These are phyloP conservation scores for Venturia aucupariae DNA, from an alignment of 2,329 filamentous ascomycete genomes.

Conservation along the genomic window DNA sequence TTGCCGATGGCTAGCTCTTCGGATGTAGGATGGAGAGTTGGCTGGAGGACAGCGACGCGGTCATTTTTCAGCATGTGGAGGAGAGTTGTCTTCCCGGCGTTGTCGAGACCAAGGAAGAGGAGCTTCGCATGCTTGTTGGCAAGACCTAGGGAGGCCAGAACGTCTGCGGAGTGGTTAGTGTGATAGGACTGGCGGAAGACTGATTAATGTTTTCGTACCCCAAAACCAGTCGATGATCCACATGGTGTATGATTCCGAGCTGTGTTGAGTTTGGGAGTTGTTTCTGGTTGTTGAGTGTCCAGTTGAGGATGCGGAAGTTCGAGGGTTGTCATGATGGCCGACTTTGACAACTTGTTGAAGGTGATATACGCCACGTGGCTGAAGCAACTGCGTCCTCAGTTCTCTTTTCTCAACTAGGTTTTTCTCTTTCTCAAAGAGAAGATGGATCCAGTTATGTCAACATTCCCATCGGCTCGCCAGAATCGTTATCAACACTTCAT, in stretches of 20 bases:
- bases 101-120: constrained; percentile 84
- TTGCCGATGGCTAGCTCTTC: constrained; percentile 42
- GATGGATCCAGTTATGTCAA: too few species aligned
- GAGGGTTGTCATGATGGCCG: constrained; percentile 3
- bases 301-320: not conserved
- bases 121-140: constrained; percentile 90
- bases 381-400: not conserved
- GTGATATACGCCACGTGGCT: constrained; percentile 1
- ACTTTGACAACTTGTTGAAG: too few species aligned
- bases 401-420: too few species aligned
- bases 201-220: not conserved
- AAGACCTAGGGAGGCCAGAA: constrained; percentile 76
- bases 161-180: constrained; percentile 23
- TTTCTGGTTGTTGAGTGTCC: not conserved
- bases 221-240: constrained; percentile 13
- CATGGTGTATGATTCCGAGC: not conserved
- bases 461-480: too few species aligned
- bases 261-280: not conserved
- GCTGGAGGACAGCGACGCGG: constrained; percentile 81
- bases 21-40: constrained; percentile 82
- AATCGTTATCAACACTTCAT: not conserved
- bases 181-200: not conserved
- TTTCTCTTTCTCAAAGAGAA: too few species aligned
- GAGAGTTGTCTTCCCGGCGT: constrained; percentile 89
- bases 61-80: constrained; percentile 97